Evolutionary conservation across 78 protist species (phyloP), one percentile per base, ranked within the genome.

Genomic region (Cyanophora paradoxa): DNA sequence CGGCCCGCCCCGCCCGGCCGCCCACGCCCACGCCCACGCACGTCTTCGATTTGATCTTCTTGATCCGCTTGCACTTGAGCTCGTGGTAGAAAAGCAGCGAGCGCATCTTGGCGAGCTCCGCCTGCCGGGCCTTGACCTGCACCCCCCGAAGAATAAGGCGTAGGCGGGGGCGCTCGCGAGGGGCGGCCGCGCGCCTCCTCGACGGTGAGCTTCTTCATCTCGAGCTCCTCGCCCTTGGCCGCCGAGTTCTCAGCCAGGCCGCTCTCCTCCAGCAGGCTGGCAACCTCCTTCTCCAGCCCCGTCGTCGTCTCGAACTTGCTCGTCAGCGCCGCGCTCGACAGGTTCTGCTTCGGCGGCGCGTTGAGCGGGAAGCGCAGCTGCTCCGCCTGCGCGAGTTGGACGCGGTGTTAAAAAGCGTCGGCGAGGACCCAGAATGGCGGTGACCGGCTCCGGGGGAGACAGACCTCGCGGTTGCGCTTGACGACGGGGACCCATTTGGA

Each of bases 31-130:
- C n/a, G n/a, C n/a, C n/a, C n/a, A n/a, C 52, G 52, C 52, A 67
- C 74, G 31, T 67, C 41, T 67, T 67, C 61, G 46, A 31, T 61
- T 67, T 67, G 74, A 67, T 67, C 41, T 67, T 67, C 44, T 48
- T 67, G 62, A 67, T 46, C 39, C 74, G 57, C 36, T 46, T 42
- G 46, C 46, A 22, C 59, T 67, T 67, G 62, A 48, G 8, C 59
- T 67, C 74, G 48, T 39, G 46, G 59, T 67, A 61, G 59, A 67
- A 67, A 33, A 67, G 74, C 59, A 67, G 59, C 36, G 62, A 48
- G 19, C 41, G 31, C 74, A 67, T 67, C 37, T 26, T 11, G n/a
- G 74, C 19, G 37, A 67, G 74, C 74, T 67, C 74, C 11, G 33
- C 42, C 57, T 67, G 57, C 46, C 74, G 33, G 61, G 5, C 20